Base-by-base conservation (phyloP, 1,284 basidiomycete genomes). In the Microbotryum intermedium region DNA sequence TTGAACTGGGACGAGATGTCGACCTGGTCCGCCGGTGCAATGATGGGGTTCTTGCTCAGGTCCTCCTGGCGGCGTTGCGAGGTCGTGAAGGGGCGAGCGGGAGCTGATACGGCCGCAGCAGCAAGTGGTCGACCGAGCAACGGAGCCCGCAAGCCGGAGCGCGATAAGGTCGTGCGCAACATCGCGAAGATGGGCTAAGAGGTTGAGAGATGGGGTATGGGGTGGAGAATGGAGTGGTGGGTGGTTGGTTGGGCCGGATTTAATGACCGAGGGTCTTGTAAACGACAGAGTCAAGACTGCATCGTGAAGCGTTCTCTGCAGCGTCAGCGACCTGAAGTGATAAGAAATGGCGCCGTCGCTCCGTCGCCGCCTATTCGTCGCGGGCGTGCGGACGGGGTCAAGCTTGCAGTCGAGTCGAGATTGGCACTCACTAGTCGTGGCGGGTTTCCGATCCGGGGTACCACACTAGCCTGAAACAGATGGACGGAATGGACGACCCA, bases 1-100 rank as follows among this genome's bases (percentile, higher is more conserved):
- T 68, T 61, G 62, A 59, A 68, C 48, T 68, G 67, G 43, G 62
- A 64, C 34, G 64, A 62, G 58, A 66, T 61, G 61, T 68, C 61
- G 64, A 64, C 63, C 48, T 61, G 44, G 26, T 67, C 60, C 39
- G 55, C 53, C 3, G 51, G 30, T 6, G 56, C 59, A 18, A 53
- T 59, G 46, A 56, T 58, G 43, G 48, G 47, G 39, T 55, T 57
- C 20, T 53, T 57, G 44, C 59, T 56, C 6, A 64, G 51, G 55
- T 62, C 60, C 45, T 52, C 58, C 25, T 30, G 25, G 44, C 54
- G 51, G 20, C 53, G 39, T 21, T 53, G 48, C 43, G 60, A 57
- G 20, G 57, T 55, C n/a, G 58, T 55, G 60, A 65, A 62, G 23
- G 60, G 13, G 50, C 61, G 62, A 13, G 26, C 6, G 13, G 18